Evolutionary conservation across 164 flowering plant species (phyloP).

Genomic region (Taxillus chinensis): DNA sequence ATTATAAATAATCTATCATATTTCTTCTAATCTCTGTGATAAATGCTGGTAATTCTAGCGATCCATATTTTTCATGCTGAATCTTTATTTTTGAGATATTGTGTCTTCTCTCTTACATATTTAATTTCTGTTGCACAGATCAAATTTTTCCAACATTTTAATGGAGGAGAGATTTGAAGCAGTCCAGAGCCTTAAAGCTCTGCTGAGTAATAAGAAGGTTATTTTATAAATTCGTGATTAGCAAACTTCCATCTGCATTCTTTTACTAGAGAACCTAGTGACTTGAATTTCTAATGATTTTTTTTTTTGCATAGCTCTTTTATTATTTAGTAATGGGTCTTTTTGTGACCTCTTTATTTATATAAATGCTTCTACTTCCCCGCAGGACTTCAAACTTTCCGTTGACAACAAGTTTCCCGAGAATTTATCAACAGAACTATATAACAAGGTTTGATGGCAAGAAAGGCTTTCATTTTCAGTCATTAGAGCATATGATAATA

Average conservation of each 20-base stretch:
- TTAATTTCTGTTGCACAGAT: not conserved
- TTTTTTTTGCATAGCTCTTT: not conserved
- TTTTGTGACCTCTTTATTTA: not conserved
- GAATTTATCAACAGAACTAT: not conserved
- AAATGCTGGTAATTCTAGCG: too few relatives aligned
- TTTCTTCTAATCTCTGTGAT: too few relatives aligned
- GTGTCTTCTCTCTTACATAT: not conserved
- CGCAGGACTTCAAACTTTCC: not conserved
- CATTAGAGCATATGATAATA: too few relatives aligned
- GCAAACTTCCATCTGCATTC: too few relatives aligned
- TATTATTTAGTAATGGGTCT: not conserved
- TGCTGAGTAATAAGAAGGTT: not conserved
- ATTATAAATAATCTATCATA: not conserved
- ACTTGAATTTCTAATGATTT: not conserved
- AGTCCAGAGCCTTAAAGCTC: not conserved
- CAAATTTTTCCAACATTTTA: not conserved
- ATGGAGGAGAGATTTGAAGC: not conserved
- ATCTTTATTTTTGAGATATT: too few relatives aligned
- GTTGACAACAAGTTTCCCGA: not conserved
- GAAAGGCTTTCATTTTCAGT: too few relatives aligned
- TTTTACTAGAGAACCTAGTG: too few relatives aligned
- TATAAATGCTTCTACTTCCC: not conserved
- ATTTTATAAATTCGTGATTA: not conserved
- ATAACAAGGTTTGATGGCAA: not conserved
- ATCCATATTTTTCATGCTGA: too few relatives aligned